Percentiles rank a stretch among this genome's conserved stretches.
These are phyloP conservation scores for Platismatia glauca DNA, from an alignment of 495 filamentous ascomycete species.

Conservation along the genomic window DNA sequence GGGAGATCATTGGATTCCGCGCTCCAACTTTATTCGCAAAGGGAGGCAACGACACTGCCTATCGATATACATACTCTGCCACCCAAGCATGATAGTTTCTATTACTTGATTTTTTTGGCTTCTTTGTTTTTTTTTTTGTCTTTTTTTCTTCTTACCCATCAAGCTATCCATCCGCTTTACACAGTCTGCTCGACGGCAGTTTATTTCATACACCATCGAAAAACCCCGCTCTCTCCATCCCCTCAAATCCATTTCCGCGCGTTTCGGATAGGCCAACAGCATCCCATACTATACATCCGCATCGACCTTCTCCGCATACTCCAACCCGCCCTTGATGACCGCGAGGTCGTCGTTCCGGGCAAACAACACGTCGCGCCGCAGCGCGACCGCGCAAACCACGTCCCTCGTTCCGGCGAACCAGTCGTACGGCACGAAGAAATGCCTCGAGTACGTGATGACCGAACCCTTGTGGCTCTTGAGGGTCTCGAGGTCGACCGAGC, in stretches of 20 bases:
- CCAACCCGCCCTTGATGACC: conserved; percentile 10
- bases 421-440: conserved; percentile 21
- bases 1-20: no score
- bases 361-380: conserved; percentile 15
- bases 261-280: not conserved
- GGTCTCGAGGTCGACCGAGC: conserved; percentile 22
- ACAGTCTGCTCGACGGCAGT: not conserved
- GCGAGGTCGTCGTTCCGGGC: conserved; percentile 12
- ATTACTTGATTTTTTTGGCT: not conserved
- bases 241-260: not conserved
- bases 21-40: no score
- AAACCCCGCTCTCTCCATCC: not conserved
- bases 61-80: no score
- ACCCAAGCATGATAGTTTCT: not conserved
- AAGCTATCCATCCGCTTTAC: not conserved
- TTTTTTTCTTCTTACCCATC: not conserved
- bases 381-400: conserved; percentile 1
- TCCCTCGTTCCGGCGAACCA: conserved; percentile 9
- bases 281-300: not conserved
- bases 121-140: no score
- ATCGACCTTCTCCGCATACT: conserved; percentile 10
- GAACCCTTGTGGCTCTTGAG: not conserved
- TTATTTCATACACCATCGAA: not conserved
- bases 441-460: conserved; percentile 10
- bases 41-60: no score